Conservation (phyloP, 2,329 filamentous ascomycete species). For the Epichloe typhina region DNA sequence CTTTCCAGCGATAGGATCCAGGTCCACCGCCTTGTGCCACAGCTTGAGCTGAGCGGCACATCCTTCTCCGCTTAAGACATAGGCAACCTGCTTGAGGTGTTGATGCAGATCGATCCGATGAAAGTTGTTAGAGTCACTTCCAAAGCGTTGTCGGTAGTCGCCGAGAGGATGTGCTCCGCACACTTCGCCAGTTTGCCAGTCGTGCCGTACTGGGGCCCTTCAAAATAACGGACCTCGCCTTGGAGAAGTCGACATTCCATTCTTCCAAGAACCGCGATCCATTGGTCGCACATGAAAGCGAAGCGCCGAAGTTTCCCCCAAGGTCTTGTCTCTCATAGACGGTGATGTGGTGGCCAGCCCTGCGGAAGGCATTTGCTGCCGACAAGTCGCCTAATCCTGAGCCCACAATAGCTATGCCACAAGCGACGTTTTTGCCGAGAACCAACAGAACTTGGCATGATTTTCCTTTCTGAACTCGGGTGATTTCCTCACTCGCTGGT, state of each 20-base stretch:
- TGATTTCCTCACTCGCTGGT: neutral
- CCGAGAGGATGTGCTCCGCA: conserved; percentile 43
- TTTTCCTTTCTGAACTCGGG: neutral
- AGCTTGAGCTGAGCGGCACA: conserved; percentile 24
- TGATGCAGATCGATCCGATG: too few relatives aligned
- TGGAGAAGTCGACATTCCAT: conserved; percentile 46
- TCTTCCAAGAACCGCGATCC: conserved; percentile 50
- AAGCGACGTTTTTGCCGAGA: conserved; percentile 4
- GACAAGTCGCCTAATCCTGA: conserved; percentile 27
- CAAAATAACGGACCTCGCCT: conserved; percentile 47
- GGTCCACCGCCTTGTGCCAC: conserved; percentile 35
- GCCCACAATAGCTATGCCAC: conserved; percentile 25
- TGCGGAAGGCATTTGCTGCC: conserved; percentile 26
- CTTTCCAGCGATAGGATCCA: conserved; percentile 35
- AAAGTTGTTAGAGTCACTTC: too few relatives aligned
- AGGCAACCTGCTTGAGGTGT: too few relatives aligned
- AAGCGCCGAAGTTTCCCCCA: conserved; percentile 50
- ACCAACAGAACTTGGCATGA: conserved; percentile 1
- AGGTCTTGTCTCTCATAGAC: conserved; percentile 51
- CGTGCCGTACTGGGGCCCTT: conserved; percentile 48
- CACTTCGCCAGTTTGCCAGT: conserved; percentile 49
- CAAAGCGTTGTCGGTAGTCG: conserved; percentile 46
- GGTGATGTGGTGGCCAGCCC: conserved; percentile 30
- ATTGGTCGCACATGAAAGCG: conserved; percentile 50
- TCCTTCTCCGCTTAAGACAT: too few relatives aligned